These are phyloP conservation scores for Crithidia acanthocephali DNA, from an alignment of 208 protist species.

Conservation along the genomic window DNA sequence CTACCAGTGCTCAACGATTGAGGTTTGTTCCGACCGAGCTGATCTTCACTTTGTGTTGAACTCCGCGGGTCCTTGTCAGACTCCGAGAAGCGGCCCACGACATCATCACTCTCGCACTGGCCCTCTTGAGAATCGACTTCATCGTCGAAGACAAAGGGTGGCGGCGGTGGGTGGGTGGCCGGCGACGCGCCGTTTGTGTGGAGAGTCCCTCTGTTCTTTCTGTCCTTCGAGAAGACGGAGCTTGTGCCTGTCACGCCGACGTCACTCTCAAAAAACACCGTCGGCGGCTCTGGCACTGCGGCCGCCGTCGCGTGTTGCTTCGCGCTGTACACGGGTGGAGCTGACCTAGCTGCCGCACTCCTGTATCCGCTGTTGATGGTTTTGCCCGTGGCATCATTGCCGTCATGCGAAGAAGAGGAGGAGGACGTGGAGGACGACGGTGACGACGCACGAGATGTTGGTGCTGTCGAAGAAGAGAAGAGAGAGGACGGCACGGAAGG, in stretches of 20 bases:
- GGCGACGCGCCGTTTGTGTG: background rate
- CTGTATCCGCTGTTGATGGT: too few species aligned
- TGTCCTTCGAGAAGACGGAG: background rate
- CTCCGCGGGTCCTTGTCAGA: too few species aligned
- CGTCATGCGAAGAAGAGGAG: background rate
- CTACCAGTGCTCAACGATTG: too few species aligned
- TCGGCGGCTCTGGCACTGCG: conserved; percentile 16
- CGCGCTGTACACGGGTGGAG: background rate
- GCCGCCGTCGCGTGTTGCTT: background rate
- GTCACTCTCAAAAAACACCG: conserved; percentile 12
- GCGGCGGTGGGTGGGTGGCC: background rate
- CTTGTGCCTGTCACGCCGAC: background rate
- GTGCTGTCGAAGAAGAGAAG: conserved; percentile 11
- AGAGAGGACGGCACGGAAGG: conserved; percentile 17
- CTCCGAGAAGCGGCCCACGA: too few species aligned
- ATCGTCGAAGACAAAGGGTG: conserved; percentile 9
- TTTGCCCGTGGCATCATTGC: background rate
- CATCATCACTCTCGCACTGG: background rate
- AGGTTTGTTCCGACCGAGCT: too few species aligned
- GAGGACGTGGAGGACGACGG: background rate
- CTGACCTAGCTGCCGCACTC: background rate
- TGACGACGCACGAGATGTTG: background rate
- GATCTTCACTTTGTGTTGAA: too few species aligned
- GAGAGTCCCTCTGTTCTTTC: background rate
- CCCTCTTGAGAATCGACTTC: background rate